These are phyloP conservation scores for Raphanus hybrid DNA, from an alignment of 441 rosid genomes.

Conservation along the genomic window DNA sequence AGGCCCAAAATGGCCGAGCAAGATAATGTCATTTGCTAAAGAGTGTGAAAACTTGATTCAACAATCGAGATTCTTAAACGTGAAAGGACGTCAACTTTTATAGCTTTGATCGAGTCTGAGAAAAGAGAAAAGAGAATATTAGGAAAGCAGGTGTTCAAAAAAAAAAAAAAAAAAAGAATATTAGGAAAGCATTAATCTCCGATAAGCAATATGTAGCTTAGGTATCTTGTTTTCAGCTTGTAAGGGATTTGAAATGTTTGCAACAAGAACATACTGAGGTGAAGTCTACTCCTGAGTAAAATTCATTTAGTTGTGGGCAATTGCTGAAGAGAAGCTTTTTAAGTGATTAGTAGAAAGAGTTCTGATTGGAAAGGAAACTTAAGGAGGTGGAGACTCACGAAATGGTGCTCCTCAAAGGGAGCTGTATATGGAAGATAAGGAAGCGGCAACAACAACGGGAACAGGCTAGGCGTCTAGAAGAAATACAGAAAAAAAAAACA, in stretches of 20 bases:
- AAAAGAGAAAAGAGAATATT: constrained; percentile 65
- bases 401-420: constrained; percentile 60
- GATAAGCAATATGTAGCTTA: constrained; percentile 70
- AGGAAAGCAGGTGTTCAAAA: too few species aligned
- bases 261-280: constrained; percentile 57
- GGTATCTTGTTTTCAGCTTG: constrained; percentile 76
- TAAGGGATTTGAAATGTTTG: constrained; percentile 62
- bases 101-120: constrained; percentile 74
- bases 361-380: constrained; percentile 72
- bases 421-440: constrained; percentile 3
- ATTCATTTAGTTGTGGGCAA: constrained; percentile 50
- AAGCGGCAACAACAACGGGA: too few species aligned
- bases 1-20: too few species aligned
- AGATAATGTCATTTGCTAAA: too few species aligned
- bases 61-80: constrained; percentile 69
- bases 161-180: constrained; percentile 63
- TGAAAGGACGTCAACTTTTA: constrained; percentile 62
- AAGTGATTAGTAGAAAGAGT: constrained; percentile 59
- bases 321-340: constrained; percentile 69
- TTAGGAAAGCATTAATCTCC: constrained; percentile 56
- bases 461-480: too few species aligned
- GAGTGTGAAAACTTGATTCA: too few species aligned
- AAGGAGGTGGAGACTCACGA: constrained; percentile 76
- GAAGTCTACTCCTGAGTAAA: constrained; percentile 58
- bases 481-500: too few species aligned